Conservation (phyloP, 345 rosid genomes). For the Aethionema arabicum region DNA sequence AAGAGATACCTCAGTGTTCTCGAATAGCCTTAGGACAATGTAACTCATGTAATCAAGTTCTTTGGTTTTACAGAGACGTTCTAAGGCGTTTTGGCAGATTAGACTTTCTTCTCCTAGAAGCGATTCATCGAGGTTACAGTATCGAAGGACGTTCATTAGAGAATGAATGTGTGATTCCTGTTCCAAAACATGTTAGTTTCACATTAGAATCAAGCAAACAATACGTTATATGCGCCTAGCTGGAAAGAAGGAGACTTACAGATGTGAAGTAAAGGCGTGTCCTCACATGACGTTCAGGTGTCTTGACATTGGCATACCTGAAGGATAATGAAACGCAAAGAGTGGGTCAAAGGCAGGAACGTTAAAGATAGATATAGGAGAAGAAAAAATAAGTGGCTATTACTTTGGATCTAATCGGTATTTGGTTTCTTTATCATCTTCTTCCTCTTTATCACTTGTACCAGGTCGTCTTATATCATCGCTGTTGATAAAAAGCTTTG, state of each 20-base stretch:
- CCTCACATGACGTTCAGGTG: constrained; percentile 96
- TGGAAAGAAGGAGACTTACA: constrained; percentile 47
- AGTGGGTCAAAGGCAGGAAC: constrained; percentile 8
- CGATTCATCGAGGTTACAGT: constrained; percentile 94
- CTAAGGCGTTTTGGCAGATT: constrained; percentile 68
- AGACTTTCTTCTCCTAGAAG: constrained; percentile 96
- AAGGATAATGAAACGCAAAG: constrained; percentile 1
- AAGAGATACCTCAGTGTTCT: constrained; percentile 82
- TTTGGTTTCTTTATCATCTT: constrained; percentile 91
- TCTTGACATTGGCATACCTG: constrained; percentile 95
- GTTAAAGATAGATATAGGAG: neutral
- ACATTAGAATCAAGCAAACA: constrained; percentile 12
- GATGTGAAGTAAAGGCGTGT: constrained; percentile 98
- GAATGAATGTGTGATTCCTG: constrained; percentile 99
- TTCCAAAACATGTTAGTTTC: constrained; percentile 8
- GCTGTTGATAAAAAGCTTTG: constrained; percentile 48
- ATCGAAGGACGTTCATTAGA: constrained; percentile 90
- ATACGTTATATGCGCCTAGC: no score
- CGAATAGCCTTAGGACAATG: constrained; percentile 90
- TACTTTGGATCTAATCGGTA: constrained; percentile 98
- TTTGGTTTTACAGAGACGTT: constrained; percentile 74
- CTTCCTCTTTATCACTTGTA: constrained; percentile 87
- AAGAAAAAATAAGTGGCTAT: constrained; percentile 6
- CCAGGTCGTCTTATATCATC: constrained; percentile 70
- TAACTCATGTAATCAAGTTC: constrained; percentile 99